phyloP scores from a whole-genome alignment of 2,329 filamentous ascomycete genomes.

The Fusarium sp. region DNA sequence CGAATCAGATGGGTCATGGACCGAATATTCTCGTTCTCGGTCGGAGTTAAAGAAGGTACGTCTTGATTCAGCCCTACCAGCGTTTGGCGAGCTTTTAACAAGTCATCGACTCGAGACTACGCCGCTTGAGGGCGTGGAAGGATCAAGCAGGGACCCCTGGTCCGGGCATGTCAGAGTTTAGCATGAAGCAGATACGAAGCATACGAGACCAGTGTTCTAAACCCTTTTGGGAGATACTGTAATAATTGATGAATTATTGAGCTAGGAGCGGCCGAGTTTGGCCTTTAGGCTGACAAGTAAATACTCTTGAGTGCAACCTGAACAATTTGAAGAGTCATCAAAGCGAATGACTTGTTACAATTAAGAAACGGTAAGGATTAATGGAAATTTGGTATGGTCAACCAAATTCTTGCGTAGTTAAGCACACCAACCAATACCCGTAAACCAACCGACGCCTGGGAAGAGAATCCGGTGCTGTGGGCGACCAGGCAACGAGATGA shows the following conservation, averaged over 20 bases:
- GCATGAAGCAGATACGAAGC: background rate
- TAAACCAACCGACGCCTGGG: background rate
- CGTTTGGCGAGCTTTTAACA: background rate
- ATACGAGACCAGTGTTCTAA: background rate
- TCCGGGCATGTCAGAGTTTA: background rate
- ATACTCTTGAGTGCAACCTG: no score
- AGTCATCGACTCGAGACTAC: background rate
- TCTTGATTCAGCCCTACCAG: background rate
- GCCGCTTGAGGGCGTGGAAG: background rate
- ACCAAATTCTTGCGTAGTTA: no score
- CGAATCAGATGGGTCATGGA: background rate
- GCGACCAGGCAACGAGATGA: background rate
- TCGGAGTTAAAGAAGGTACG: background rate
- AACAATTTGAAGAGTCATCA: background rate
- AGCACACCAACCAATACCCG: background rate
- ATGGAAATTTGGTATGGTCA: accelerated
- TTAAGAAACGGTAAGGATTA: no score
- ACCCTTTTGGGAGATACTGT: background rate
- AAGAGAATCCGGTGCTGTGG: no score
- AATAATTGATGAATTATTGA: background rate
- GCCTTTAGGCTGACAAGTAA: background rate
- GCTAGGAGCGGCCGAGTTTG: background rate
- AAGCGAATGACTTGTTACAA: no score
- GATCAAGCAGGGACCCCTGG: background rate
- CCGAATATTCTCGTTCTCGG: background rate